Conservation (phyloP, 176 grass and related monocot genomes). For the Eleusine indica region DNA sequence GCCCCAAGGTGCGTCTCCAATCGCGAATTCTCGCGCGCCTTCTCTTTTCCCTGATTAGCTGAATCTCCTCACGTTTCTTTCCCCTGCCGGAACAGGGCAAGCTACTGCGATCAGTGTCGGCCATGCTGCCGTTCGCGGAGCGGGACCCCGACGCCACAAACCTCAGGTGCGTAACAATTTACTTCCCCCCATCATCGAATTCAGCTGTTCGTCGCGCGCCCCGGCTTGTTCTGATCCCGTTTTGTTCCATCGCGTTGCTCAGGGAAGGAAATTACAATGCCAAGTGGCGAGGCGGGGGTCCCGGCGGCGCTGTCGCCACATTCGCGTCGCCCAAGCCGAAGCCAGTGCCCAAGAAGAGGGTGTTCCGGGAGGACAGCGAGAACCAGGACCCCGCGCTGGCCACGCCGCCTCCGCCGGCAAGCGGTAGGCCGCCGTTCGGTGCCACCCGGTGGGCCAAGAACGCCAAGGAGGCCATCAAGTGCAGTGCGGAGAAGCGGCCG, state of each 20-base stretch:
- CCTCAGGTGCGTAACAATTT: conserved; percentile 51
- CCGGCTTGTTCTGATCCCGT: conserved; percentile 21
- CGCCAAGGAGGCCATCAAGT: conserved; percentile 80
- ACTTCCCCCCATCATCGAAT: neutral
- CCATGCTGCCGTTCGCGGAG: conserved; percentile 71
- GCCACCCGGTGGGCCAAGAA: conserved; percentile 60
- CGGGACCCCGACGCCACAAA: conserved; percentile 47
- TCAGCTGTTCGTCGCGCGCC: neutral
- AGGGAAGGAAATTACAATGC: conserved; percentile 63
- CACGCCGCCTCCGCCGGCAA: conserved; percentile 43
- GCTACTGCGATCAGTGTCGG: conserved; percentile 73
- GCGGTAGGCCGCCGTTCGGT: conserved; percentile 51
- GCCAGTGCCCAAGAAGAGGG: conserved; percentile 55
- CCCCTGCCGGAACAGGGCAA: conserved; percentile 53
- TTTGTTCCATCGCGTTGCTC: conserved; percentile 33
- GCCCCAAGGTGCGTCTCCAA: conserved; percentile 61
- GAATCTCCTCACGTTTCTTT: conserved; percentile 21
- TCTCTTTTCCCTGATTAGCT: conserved; percentile 8
- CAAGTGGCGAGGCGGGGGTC: conserved; percentile 62
- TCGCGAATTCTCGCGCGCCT: neutral
- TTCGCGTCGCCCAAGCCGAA: conserved; percentile 44
- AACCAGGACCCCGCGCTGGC: conserved; percentile 78
- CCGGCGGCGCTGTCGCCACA: conserved; percentile 31
- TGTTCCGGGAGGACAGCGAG: conserved; percentile 65
- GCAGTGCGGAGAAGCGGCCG: conserved; percentile 65